Base-by-base conservation (phyloP, 208 protist species). In the Acanthamoeba triangularis region DNA sequence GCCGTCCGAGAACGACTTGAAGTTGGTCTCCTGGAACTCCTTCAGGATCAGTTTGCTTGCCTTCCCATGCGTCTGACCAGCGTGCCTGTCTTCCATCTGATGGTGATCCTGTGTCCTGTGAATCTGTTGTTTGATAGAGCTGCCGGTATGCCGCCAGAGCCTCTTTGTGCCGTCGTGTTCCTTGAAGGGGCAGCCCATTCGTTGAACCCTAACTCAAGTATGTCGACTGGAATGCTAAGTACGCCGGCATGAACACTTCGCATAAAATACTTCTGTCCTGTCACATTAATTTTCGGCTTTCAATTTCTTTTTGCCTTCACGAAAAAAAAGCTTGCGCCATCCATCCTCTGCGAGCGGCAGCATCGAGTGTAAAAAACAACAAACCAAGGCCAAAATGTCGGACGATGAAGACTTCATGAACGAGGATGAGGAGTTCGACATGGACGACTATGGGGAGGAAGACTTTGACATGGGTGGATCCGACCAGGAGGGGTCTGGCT, bases 361-460 rank as follows among this genome's bases (percentile, higher is more conserved):
- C 35, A 47, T 20, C 37, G 72, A 80, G 72, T 35, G 72, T 18
- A 47, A 18, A 61, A 59, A 54, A 54, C 33, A 37, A 54, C 2
- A 8, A 54, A 25, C 25, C 61, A 1, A 67, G 14, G 10, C 61
- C 61, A 84, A 44, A 84, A 90, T 90, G 84, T 90, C 84, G 30
- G 84, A 90, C 84, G 84, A 90, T 63, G 84, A 90, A 23, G 84
- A 90, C 25, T 90, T 90, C n/a, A 90, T 90, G 84, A 35, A 52
- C 47, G 84, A 90, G 47, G 84, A 90, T 25, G 84, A 90, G n/a
- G 84, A 98, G n/a, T 94, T 87, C n/a, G 96, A 97, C 33, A 74
- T 67, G 18, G 96, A 98, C 35, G 98, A 98, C 69, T 44, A 84
- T 52, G 35, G 35, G 8, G 44, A 54, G 74, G 74, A 84, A 20